Evolutionary conservation across 2,329 filamentous ascomycete species (phyloP).

Genomic region (Domatiomyces catenatus): DNA sequence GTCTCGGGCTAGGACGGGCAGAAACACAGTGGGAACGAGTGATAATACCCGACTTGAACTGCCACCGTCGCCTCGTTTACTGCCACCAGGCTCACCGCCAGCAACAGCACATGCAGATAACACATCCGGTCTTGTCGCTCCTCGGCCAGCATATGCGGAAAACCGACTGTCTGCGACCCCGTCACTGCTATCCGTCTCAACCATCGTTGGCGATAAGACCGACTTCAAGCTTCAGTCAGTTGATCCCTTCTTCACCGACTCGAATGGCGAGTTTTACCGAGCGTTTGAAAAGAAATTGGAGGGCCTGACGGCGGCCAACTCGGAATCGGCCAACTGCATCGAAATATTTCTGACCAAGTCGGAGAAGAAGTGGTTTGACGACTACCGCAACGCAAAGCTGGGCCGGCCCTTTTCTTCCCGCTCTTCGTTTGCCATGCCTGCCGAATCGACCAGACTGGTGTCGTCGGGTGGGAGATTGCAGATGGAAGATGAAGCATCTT

Average conservation of each 20-base stretch:
- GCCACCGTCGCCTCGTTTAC: background rate
- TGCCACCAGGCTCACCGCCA: constrained; percentile 15
- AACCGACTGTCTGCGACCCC: constrained; percentile 12
- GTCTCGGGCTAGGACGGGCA: constrained; percentile 10
- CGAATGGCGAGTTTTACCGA: constrained; percentile 45
- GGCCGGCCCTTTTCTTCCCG: constrained; percentile 31
- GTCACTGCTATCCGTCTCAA: constrained; percentile 39
- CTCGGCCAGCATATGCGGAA: constrained; percentile 7
- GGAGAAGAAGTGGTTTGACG: constrained; percentile 52
- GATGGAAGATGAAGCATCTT: constrained; percentile 21
- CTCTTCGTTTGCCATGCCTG: constrained; percentile 16
- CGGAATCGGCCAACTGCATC: constrained; percentile 39
- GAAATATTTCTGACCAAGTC: constrained; percentile 49
- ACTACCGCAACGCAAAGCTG: constrained; percentile 43
- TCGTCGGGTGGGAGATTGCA: constrained; percentile 18
- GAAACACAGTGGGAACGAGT: background rate
- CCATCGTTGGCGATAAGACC: constrained; percentile 45
- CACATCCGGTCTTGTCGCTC: constrained; percentile 20
- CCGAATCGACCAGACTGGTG: constrained; percentile 22
- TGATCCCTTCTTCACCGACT: constrained; percentile 52
- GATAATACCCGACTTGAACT: constrained; percentile 3
- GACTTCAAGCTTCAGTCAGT: constrained; percentile 51
- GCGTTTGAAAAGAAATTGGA: constrained; percentile 44
- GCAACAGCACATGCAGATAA: constrained; percentile 20
- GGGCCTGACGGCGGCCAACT: constrained; percentile 38